Base-by-base conservation (phyloP, 352 stramenopile genomes). In the Pythium dissotocum region DNA sequence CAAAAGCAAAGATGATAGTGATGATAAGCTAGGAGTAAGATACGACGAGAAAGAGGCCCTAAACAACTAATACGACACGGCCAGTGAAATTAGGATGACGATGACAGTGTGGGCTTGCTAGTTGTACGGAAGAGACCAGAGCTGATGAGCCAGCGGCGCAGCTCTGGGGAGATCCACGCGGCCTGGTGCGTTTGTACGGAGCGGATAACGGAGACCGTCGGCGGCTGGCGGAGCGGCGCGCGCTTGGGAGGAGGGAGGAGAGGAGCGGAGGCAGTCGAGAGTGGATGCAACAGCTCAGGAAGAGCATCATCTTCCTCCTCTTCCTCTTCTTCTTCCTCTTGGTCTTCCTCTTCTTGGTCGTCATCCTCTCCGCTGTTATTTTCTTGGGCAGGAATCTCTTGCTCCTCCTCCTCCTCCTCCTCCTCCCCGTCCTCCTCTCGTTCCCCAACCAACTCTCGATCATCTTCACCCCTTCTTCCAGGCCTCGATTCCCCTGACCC, bases 91-190 rank as follows among this genome's bases (percentile, higher is more conserved):
- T 33, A 38, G 14, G 40, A 24, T 28, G 21, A 28, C 8, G 48
- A 33, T 28, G 38, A 24, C 21, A 24, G 21, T 24, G 21, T 24
- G 21, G 21, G 21, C 21, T 24, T 54, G 10, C 14, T 32, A 26
- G 40, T 46, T n/a, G 77, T 87, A 8, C 65, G 66, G 63, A 90
- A 89, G 55, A 91, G 71, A 4, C 77, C 73, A 0, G 80, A 82
- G 36, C 48, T 61, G 10, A 87, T 30, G 13, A 90, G 77, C 80
- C 80, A 89, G 32, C 54, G 24, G 21, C 75, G 72, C 33, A 90
- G 70, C 62, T 89, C 81, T 0, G 80, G 74, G 4, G 80, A 89
- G 70, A 90, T 88, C 77, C 77, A 87, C 58, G 80, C 83, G 18
- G 81, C 76, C 35, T 80, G 78, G 70, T 88, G 79, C 24, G 56